Evolutionary conservation across 768 basidiomycete species (phyloP).

Genomic region (Hortiboletus campestris): DNA sequence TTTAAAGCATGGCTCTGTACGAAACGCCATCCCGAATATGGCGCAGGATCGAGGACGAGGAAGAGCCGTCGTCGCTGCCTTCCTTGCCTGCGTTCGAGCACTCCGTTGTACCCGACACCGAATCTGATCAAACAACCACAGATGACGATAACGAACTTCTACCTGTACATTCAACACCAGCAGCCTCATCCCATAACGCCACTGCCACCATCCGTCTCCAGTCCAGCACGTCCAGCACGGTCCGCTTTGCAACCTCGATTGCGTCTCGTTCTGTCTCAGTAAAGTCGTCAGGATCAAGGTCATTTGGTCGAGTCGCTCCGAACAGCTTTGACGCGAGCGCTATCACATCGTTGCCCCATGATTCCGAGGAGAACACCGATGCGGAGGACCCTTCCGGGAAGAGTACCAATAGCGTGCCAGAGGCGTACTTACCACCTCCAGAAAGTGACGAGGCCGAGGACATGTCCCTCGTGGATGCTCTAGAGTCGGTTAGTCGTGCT

Average conservation of each 20-base stretch:
- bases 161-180: constrained; percentile 70
- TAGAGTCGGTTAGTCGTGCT: constrained; percentile 54
- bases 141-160: constrained; percentile 44
- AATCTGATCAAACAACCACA: constrained; percentile 36
- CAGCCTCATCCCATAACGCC: constrained; percentile 47
- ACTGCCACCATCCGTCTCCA: constrained; percentile 51
- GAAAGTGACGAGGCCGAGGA: constrained; percentile 43
- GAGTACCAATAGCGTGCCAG: constrained; percentile 53
- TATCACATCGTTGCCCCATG: constrained; percentile 52
- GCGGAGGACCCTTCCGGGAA: constrained; percentile 38
- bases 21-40: constrained; percentile 86
- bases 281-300: constrained; percentile 36
- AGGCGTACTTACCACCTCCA: constrained; percentile 50
- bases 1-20: constrained; percentile 44
- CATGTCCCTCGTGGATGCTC: constrained; percentile 54
- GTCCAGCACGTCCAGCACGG: constrained; percentile 48
- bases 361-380: constrained; percentile 34
- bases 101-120: constrained; percentile 43
- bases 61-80: constrained; percentile 80
- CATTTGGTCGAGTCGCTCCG: constrained; percentile 31
- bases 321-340: constrained; percentile 62
- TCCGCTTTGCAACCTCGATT: constrained; percentile 53
- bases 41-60: constrained; percentile 77
- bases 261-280: constrained; percentile 40
- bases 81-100: constrained; percentile 73